These are phyloP conservation scores for Paradendryphiella salina DNA, from an alignment of 2,329 filamentous ascomycete species.

Conservation along the genomic window DNA sequence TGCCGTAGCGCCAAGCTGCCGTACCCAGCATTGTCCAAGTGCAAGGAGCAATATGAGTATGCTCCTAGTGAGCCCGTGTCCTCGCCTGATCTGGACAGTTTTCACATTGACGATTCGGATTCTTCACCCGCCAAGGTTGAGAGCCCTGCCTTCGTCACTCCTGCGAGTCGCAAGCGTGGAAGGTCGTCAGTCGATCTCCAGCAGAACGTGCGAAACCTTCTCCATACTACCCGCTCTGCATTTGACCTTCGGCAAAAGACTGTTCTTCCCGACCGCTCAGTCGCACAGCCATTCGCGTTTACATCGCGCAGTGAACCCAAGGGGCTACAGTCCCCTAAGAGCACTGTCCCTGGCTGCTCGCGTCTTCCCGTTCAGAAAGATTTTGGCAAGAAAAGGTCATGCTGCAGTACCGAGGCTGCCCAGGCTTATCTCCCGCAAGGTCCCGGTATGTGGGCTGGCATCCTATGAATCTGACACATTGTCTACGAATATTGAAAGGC, in stretches of 20 bases:
- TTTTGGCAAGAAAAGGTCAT: slow-evolving; percentile 65
- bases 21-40: slow-evolving; percentile 45
- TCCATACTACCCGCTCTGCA: slow-evolving; percentile 50
- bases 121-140: slow-evolving; percentile 33
- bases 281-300: slow-evolving; percentile 41
- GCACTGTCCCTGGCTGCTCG: slow-evolving; percentile 46
- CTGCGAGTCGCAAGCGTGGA: slow-evolving; percentile 59
- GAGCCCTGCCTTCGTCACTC: slow-evolving; percentile 29
- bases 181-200: slow-evolving; percentile 66
- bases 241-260: slow-evolving; percentile 44
- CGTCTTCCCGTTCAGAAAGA: slow-evolving; percentile 52
- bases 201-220: slow-evolving; percentile 68
- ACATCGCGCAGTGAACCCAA: slow-evolving; percentile 36
- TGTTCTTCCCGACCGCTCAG: slow-evolving; percentile 43
- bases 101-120: slow-evolving; percentile 57
- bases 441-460: slow-evolving; percentile 69
- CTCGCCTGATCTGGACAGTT: slow-evolving; percentile 47
- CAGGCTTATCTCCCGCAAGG: slow-evolving; percentile 57
- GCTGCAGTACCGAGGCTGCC: slow-evolving; percentile 64
- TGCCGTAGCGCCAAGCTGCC: slow-evolving; percentile 55
- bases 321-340: slow-evolving; percentile 47
- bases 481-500: slow-evolving; percentile 14
- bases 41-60: slow-evolving; percentile 43
- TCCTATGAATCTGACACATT: slow-evolving; percentile 49
- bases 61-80: slow-evolving; percentile 43